Evolutionary conservation across 2,329 filamentous ascomycete genomes (phyloP).

Genomic region (Knufia fluminis): DNA sequence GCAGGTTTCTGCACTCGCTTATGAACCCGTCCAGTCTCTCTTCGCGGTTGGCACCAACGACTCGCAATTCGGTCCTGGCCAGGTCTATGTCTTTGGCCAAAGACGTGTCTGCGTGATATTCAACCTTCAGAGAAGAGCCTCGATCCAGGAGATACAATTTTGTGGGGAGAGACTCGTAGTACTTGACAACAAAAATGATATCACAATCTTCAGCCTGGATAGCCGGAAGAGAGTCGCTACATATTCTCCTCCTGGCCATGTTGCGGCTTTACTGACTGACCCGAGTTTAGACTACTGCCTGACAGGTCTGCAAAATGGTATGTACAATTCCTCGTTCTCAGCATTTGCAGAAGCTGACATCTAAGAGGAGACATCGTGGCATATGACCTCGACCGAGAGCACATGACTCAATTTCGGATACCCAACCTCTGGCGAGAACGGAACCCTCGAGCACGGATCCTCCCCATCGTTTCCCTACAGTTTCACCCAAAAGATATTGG

Average conservation of each 20-base stretch:
- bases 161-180: slow-evolving; percentile 76
- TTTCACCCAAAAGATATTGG: slow-evolving; percentile 90
- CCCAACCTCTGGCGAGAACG: slow-evolving; percentile 77
- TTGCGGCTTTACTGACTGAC: slow-evolving; percentile 68
- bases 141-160: slow-evolving; percentile 71
- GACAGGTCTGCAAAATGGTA: slow-evolving; percentile 65
- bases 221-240: slow-evolving; percentile 56
- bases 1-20: slow-evolving; percentile 67
- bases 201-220: slow-evolving; percentile 73
- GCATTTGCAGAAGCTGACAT: slow-evolving; percentile 12
- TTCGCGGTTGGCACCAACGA: slow-evolving; percentile 85
- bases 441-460: slow-evolving; percentile 56
- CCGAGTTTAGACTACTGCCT: slow-evolving; percentile 91
- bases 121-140: slow-evolving; percentile 59
- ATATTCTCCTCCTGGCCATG: slow-evolving; percentile 67
- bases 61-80: slow-evolving; percentile 72
- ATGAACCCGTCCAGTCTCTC: slow-evolving; percentile 88
- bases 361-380: slow-evolving; percentile 64
- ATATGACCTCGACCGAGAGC: slow-evolving; percentile 83
- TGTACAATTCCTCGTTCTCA: slow-evolving; percentile 7
- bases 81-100: slow-evolving; percentile 83
- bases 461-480: slow-evolving; percentile 64
- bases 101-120: slow-evolving; percentile 69
- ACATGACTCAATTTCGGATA: slow-evolving; percentile 66
- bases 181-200: slow-evolving; percentile 75